phyloP scores from a whole-genome alignment of 768 basidiomycete species.

The Podaxis pistillaris region DNA sequence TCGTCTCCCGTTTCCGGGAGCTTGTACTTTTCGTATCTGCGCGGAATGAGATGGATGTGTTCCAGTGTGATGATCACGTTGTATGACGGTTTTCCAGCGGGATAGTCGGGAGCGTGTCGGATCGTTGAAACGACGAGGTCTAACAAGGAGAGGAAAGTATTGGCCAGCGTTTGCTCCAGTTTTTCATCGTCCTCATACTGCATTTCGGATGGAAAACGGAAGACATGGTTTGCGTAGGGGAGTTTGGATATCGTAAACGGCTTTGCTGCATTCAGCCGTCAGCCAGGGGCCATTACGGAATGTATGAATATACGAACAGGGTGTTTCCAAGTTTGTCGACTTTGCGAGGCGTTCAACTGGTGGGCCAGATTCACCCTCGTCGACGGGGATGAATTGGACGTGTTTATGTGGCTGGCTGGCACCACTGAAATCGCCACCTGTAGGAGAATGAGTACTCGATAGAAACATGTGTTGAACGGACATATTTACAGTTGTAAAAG shows the following conservation, averaged over 20 bases:
- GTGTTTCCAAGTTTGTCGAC: slow-evolving; percentile 52
- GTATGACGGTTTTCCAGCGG: slow-evolving; percentile 69
- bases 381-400: slow-evolving; percentile 75
- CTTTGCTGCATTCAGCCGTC: slow-evolving; percentile 44
- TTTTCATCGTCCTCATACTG: slow-evolving; percentile 37
- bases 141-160: slow-evolving; percentile 68
- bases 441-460: not conserved
- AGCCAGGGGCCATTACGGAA: not conserved
- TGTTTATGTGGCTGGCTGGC: slow-evolving; percentile 93
- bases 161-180: slow-evolving; percentile 51
- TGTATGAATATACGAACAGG: slow-evolving; percentile 36
- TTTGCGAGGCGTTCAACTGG: slow-evolving; percentile 76
- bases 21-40: slow-evolving; percentile 58
- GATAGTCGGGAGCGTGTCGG: slow-evolving; percentile 64
- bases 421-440: slow-evolving; percentile 77
- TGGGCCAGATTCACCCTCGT: slow-evolving; percentile 54
- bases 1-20: slow-evolving; percentile 51
- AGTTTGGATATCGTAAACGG: slow-evolving; percentile 68
- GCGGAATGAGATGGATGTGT: slow-evolving; percentile 86
- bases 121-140: slow-evolving; percentile 76
- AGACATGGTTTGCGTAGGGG: slow-evolving; percentile 81
- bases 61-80: slow-evolving; percentile 80
- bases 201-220: slow-evolving; percentile 51
- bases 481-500: slow-evolving; percentile 83
- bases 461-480: not conserved